These are phyloP conservation scores for Schizophyllum amplum DNA, from an alignment of 1,284 basidiomycete genomes.

Conservation along the genomic window DNA sequence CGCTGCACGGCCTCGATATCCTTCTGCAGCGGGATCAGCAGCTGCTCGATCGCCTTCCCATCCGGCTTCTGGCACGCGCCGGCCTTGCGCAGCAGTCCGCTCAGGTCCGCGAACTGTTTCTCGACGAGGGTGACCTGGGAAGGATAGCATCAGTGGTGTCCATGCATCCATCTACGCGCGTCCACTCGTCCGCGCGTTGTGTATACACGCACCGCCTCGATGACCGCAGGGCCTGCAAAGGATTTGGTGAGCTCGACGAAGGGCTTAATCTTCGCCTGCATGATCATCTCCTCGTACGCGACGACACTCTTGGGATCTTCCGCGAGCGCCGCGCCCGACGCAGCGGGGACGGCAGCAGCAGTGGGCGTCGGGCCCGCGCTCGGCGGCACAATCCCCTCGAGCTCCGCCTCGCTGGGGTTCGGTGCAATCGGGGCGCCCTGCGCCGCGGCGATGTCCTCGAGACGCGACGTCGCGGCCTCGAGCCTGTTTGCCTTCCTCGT, in stretches of 20 bases:
- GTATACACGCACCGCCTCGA: slow-evolving; percentile 59
- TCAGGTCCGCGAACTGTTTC: slow-evolving; percentile 64
- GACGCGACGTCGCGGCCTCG: slow-evolving; percentile 89
- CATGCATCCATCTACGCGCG: no score
- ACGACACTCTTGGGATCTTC: slow-evolving; percentile 54
- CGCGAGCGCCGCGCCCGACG: slow-evolving; percentile 24
- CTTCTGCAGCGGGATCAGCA: slow-evolving; percentile 69
- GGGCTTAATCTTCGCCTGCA: slow-evolving; percentile 64
- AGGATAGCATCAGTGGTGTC: no score
- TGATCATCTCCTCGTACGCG: slow-evolving; percentile 71
- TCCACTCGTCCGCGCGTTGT: not conserved
- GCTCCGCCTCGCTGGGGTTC: slow-evolving; percentile 11
- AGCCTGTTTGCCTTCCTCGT: slow-evolving; percentile 41
- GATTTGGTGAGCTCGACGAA: slow-evolving; percentile 71
- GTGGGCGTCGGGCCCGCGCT: slow-evolving; percentile 32
- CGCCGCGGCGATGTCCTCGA: slow-evolving; percentile 81
- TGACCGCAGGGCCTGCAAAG: slow-evolving; percentile 63
- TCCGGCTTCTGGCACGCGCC: slow-evolving; percentile 78
- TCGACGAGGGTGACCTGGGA: slow-evolving; percentile 67
- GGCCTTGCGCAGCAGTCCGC: slow-evolving; percentile 61
- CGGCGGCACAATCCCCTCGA: slow-evolving; percentile 13
- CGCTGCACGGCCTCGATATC: slow-evolving; percentile 73
- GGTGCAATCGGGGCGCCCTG: slow-evolving; percentile 18
- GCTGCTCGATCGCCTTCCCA: slow-evolving; percentile 44
- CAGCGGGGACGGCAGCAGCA: slow-evolving; percentile 27